Conservation (phyloP, 768 basidiomycete species). For the Amanita phalloides region DNA sequence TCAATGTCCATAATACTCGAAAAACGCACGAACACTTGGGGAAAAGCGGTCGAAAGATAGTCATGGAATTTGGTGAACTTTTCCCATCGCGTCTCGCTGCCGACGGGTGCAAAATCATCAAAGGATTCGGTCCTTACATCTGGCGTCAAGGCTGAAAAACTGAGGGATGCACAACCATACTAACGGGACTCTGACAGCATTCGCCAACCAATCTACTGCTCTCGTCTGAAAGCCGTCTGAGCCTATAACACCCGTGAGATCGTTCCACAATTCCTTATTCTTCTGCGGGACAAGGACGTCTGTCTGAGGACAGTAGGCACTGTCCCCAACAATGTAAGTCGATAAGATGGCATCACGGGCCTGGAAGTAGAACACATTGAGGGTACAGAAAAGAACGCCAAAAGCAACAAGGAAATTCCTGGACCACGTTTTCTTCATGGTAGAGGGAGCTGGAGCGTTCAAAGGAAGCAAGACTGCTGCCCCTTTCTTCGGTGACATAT, state of each 20-base stretch:
- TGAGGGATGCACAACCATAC: neutral
- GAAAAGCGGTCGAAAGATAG: constrained; percentile 42
- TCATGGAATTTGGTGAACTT: constrained; percentile 42
- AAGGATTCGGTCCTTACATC: constrained; percentile 41
- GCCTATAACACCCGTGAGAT: constrained; percentile 5
- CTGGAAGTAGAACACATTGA: neutral
- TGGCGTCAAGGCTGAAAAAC: neutral
- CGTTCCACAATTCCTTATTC: constrained; percentile 15
- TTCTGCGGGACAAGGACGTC: constrained; percentile 18
- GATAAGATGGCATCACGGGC: neutral
- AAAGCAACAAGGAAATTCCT: neutral
- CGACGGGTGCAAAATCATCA: constrained; percentile 37
- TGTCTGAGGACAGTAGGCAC: constrained; percentile 7
- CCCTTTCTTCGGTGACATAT: neutral
- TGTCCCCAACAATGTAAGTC: neutral
- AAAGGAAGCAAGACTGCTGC: neutral
- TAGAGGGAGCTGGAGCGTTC: neutral
- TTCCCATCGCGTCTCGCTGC: constrained; percentile 43
- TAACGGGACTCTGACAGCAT: constrained; percentile 21
- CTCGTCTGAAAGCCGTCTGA: constrained; percentile 17
- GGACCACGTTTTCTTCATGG: neutral
- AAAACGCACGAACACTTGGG: constrained; percentile 42
- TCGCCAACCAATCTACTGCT: constrained; percentile 21
- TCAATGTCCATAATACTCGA: neutral
- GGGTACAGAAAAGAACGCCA: neutral